These are phyloP conservation scores for Neurospora sp. DNA, from an alignment of 495 filamentous ascomycete genomes.

Conservation along the genomic window DNA sequence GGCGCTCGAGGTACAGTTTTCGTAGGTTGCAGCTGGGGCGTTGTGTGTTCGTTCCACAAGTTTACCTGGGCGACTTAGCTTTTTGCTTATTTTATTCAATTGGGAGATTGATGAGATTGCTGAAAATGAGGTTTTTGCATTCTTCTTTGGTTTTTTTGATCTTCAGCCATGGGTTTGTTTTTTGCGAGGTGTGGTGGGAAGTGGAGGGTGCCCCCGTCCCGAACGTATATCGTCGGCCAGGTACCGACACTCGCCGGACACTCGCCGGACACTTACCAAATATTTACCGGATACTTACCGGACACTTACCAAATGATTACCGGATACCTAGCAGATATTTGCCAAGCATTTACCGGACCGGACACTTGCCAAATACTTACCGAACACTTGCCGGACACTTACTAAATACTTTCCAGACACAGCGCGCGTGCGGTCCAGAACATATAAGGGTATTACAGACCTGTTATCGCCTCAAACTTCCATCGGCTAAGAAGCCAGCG, in stretches of 20 bases:
- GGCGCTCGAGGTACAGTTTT: background rate
- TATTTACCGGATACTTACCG: background rate
- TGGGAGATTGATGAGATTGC: fast-evolving
- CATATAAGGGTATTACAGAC: too few relatives aligned
- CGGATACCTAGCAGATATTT: too few relatives aligned
- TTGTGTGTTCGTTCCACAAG: background rate
- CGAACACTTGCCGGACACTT: background rate
- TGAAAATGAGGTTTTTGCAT: background rate
- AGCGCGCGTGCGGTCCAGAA: too few relatives aligned
- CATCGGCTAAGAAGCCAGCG: too few relatives aligned
- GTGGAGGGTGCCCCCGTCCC: background rate
- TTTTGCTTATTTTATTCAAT: background rate
- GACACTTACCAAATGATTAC: background rate
- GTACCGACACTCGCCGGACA: background rate
- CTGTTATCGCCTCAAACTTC: too few relatives aligned
- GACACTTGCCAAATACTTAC: background rate
- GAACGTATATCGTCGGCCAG: background rate
- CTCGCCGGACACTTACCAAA: background rate
- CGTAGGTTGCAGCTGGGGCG: background rate
- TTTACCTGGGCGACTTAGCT: background rate
- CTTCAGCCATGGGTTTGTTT: background rate
- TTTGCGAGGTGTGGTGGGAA: background rate
- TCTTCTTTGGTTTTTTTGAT: background rate
- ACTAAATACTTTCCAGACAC: background rate
- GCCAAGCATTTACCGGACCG: fast-evolving